These are phyloP conservation scores for Dioscorea dumetorum DNA, from an alignment of 106 monocot species.

Conservation along the genomic window DNA sequence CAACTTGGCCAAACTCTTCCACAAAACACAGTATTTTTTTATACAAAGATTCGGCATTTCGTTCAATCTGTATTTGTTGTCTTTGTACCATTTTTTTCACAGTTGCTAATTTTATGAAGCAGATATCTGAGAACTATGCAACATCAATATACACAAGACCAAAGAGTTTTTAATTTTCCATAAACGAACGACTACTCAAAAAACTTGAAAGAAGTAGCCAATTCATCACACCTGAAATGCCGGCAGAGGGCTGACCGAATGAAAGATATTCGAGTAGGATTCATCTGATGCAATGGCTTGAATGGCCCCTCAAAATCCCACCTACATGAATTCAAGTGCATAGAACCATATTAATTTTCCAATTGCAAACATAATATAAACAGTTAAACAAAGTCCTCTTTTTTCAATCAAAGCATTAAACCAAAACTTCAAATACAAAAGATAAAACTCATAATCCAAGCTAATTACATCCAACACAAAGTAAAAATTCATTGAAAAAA, in stretches of 20 bases:
- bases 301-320: slow-evolving; percentile 95
- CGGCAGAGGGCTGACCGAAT: slow-evolving; percentile 79
- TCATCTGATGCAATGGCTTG: slow-evolving; percentile 87
- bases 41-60: too few species aligned
- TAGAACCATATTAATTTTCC: neutral
- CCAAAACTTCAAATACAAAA: neutral
- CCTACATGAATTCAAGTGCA: slow-evolving; percentile 31
- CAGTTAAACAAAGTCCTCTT: neutral
- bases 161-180: too few species aligned
- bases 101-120: too few species aligned
- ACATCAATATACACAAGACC: too few species aligned
- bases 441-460: neutral
- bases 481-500: neutral
- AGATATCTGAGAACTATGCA: too few species aligned
- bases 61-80: too few species aligned
- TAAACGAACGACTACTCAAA: too few species aligned
- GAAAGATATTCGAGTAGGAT: slow-evolving; percentile 77
- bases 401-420: neutral
- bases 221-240: slow-evolving; percentile 66
- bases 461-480: neutral
- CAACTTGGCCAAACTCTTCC: too few species aligned
- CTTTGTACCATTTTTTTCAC: too few species aligned
- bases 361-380: neutral
- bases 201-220: too few species aligned
- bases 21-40: too few species aligned